A percentile compares a stretch with the other conserved stretches of the same genome.
These are phyloP conservation scores for Symbiodinium natans DNA, from an alignment of 73 alveolate genomes.

Conservation along the genomic window DNA sequence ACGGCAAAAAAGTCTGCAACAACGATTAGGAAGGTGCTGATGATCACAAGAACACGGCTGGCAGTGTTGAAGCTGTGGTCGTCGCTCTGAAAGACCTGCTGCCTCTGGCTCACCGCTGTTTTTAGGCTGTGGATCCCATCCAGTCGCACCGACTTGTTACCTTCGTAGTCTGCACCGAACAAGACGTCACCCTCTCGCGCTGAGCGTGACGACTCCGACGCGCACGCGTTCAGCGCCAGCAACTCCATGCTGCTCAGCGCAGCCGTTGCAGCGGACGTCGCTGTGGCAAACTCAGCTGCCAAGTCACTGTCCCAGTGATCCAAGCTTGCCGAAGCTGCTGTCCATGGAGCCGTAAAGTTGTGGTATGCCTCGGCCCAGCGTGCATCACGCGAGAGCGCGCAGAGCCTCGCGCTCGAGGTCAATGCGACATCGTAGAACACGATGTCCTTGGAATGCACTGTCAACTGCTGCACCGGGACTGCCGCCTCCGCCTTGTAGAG, in stretches of 20 bases:
- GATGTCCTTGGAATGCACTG: conserved; percentile 37
- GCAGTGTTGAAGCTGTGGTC: not conserved
- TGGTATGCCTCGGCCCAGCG: conserved; percentile 56
- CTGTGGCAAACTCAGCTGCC: not conserved
- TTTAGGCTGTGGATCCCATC: not conserved
- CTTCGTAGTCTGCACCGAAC: conserved; percentile 2
- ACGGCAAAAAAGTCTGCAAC: conserved; percentile 66
- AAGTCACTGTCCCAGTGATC: not conserved
- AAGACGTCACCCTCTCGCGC: conserved; percentile 3
- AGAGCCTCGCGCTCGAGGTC: conserved; percentile 72
- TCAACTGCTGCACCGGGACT: conserved; percentile 39
- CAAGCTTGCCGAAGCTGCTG: conserved; percentile 30
- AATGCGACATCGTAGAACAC: conserved; percentile 60
- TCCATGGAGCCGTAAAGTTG: conserved; percentile 45
- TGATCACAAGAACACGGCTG: conserved; percentile 17
- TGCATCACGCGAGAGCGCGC: conserved; percentile 37
- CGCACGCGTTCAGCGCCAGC: conserved; percentile 42
- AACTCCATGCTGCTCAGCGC: conserved; percentile 34
- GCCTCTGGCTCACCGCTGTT: not conserved
- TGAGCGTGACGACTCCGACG: not conserved
- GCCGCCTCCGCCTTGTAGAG: conserved; percentile 2
- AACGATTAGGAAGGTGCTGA: conserved; percentile 70
- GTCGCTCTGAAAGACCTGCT: not conserved
- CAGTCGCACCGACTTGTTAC: not conserved
- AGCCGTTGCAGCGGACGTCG: not conserved